Percentiles rank a stretch among this genome's conserved stretches.
phyloP scores from a whole-genome alignment of 2,329 filamentous ascomycete species.

The Cercospora sojina region DNA sequence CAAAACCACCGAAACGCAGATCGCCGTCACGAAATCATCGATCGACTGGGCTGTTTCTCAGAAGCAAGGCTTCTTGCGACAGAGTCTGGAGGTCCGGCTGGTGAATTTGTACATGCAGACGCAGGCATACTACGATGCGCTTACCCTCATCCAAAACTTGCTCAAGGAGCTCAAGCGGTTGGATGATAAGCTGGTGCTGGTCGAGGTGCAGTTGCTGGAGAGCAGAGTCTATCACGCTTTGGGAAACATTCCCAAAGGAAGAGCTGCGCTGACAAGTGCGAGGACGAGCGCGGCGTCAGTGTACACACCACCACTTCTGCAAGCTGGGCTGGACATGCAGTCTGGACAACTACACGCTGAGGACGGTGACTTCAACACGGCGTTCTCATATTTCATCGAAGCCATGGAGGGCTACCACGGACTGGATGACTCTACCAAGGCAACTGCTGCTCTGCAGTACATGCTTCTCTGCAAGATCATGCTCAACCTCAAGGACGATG shows the following conservation, averaged over 20 bases:
- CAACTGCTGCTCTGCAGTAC: conserved; percentile 97
- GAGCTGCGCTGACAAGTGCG: conserved; percentile 89
- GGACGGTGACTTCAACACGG: conserved; percentile 98
- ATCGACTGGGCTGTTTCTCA: conserved; percentile 99
- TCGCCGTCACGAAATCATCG: conserved; percentile 94
- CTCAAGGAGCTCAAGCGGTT: conserved; percentile 95
- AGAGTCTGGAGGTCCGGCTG: conserved; percentile 95
- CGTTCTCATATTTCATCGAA: conserved; percentile 99
- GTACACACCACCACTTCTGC: conserved; percentile 91
- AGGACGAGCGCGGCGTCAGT: conserved; percentile 94
- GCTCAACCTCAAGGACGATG: conserved; percentile 95
- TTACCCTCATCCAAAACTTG: conserved; percentile 93
- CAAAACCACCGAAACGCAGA: conserved; percentile 90
- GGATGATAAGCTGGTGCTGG: conserved; percentile 96
- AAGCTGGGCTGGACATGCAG: conserved; percentile 98
- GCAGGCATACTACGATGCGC: conserved; percentile 93
- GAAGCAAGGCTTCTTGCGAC: conserved; percentile 90
- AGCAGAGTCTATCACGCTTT: conserved; percentile 96
- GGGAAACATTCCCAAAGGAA: conserved; percentile 92
- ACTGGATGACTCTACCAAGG: conserved; percentile 82
- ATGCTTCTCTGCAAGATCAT: conserved; percentile 99
- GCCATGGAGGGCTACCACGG: conserved; percentile 95
- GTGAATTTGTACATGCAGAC: conserved; percentile 95
- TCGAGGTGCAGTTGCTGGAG: conserved; percentile 96
- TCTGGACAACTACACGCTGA: conserved; percentile 98